phyloP scores from a whole-genome alignment of 1,284 basidiomycete species.

The Ganoderma sinense region DNA sequence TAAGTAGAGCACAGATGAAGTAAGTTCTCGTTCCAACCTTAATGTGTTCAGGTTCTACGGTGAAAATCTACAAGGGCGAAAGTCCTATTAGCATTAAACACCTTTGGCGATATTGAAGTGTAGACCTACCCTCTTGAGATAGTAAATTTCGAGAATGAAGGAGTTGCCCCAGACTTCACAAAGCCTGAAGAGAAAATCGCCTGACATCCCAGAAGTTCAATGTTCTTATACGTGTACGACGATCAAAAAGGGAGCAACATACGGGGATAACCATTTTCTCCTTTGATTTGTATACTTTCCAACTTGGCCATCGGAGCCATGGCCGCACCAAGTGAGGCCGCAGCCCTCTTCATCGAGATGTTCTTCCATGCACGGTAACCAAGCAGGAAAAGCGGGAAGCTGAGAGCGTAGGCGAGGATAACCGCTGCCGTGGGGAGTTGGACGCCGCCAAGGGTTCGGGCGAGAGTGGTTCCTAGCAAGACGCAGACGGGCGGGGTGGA shows the following conservation, averaged over 20 bases:
- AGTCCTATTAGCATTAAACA: background rate
- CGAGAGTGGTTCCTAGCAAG: background rate
- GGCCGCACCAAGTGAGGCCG: slow-evolving; percentile 31
- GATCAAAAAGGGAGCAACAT: background rate
- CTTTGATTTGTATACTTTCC: background rate
- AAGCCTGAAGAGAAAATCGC: slow-evolving; percentile 28
- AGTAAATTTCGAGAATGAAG: slow-evolving; percentile 24
- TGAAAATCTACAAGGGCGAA: slow-evolving; percentile 33
- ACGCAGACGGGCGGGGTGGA: slow-evolving; percentile 19
- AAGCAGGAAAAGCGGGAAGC: slow-evolving; percentile 6
- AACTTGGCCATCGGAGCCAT: slow-evolving; percentile 27
- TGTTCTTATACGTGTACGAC: too few relatives aligned
- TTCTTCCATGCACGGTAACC: slow-evolving; percentile 6
- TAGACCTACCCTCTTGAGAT: slow-evolving; percentile 30
- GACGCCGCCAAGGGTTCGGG: background rate
- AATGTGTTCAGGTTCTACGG: slow-evolving; percentile 40
- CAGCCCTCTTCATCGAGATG: slow-evolving; percentile 17
- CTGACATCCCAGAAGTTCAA: slow-evolving; percentile 15
- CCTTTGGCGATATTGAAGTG: background rate
- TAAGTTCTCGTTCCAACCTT: slow-evolving; percentile 27
- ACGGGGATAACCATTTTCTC: slow-evolving; percentile 28
- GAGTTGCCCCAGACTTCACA: slow-evolving; percentile 32
- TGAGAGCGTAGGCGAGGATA: background rate
- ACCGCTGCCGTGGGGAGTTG: background rate
- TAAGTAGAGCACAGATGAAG: too few relatives aligned